A percentile compares a stretch with the other conserved stretches of the same genome.
Conservation (phyloP, 306 rosid genomes). For the Nissolia schottii region DNA sequence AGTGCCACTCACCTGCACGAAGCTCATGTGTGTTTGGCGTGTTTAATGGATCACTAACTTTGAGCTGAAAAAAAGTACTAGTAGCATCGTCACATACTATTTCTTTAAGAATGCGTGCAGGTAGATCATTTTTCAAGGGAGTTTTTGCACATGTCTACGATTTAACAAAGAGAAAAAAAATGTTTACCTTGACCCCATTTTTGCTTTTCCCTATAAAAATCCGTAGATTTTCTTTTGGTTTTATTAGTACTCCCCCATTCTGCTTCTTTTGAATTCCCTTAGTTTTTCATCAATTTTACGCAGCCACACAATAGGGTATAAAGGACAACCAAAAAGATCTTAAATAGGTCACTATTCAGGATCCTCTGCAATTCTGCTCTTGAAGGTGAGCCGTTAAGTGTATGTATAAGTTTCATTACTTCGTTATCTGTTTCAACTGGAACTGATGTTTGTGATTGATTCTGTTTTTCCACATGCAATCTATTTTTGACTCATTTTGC, state of each 20-base stretch:
- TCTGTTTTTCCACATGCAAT: neutral
- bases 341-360: neutral
- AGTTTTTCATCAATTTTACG: neutral
- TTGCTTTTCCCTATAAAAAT: conserved; percentile 10
- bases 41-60: conserved; percentile 63
- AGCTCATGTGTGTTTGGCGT: conserved; percentile 56
- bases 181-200: conserved; percentile 21
- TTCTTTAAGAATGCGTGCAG: conserved; percentile 32
- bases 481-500: neutral
- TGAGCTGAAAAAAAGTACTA: conserved; percentile 26
- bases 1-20: neutral
- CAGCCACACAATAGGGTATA: neutral
- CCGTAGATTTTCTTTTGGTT: neutral
- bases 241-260: conserved; percentile 5
- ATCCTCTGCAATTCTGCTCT: conserved; percentile 7
- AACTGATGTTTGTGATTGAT: neutral
- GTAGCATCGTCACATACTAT: conserved; percentile 26
- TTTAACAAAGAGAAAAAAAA: neutral
- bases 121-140: conserved; percentile 30
- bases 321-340: neutral
- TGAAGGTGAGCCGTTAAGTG: conserved; percentile 24
- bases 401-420: neutral
- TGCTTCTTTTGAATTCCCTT: conserved; percentile 4
- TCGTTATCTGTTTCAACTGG: neutral
- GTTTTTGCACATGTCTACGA: conserved; percentile 36